Evolutionary conservation across 257 asterid species (phyloP), one percentile per base, ranked within the genome.

Genomic region (Eucommia ulmoides): DNA sequence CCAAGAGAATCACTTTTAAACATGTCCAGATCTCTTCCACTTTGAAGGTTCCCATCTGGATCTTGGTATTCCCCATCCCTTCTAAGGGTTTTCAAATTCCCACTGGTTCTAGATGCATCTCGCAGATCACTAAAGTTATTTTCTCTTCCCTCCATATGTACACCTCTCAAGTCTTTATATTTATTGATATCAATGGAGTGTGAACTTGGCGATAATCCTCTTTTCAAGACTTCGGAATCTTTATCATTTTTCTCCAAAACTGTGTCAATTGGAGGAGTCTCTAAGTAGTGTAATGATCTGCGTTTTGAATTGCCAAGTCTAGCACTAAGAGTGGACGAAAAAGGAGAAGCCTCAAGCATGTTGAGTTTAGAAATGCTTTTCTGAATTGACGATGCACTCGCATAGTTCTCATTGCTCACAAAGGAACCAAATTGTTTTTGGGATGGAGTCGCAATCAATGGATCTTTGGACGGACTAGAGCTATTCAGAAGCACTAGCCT

Each of bases 291-390:
- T 65, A 76, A 54, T 3, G 77, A 60, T 64, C 56, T 75, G 38
- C 71, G 55, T 29, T 66, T 61, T 49, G 78, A 65, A 49, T 35
- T 62, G 71, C 77, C 87, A 57, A 81, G 54, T 73, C 63, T 76
- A 53, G 77, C 63, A 62, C 74, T 65, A 60, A 71, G 68, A 50
- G 72, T 50, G 67, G 94, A 75, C 66, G 79, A 60, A 24, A 62
- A 66, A 23, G 85, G 70, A 69, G 91, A 79, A 56, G 66, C 74
- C 69, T 78, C 76, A 66, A 89, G 80, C 23, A 52, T 63, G 16
- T 73, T 78, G 60, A 85, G 81, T 64, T 80, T 85, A 42, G 85
- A 78, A 69, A 85, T 73, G 75, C 93, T 85, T 74, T 52, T 82
- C 72, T 71, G 93, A 60, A 85, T 75, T 33, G 93, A 79, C 55